Base-by-base conservation (phyloP, 345 rosid species). In the Hibiscus syriacus region DNA sequence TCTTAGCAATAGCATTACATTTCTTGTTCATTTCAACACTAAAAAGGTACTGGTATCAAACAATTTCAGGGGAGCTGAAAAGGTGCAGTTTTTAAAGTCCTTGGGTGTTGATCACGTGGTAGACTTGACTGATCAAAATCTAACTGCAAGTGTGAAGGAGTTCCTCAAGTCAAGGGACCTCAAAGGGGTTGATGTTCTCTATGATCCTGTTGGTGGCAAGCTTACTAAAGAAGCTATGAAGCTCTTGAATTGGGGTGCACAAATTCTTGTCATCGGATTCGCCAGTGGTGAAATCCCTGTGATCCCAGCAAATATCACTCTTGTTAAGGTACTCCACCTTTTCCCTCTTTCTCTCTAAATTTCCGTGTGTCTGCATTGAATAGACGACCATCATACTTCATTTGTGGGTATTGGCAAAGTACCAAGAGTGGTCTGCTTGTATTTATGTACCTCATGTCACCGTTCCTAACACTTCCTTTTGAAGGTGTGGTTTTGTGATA, bases 211-310 rank as follows among this genome's bases (percentile, higher is more conserved):
- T 17, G 96, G 96, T 67, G 93, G 98, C 66, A 86, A 87, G 79
- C 86, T 86, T 41, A 76, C 85, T 20, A 89, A n/a, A 73, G 92
- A 91, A 46, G 49, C 82, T 41, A 72, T 91, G 90, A 89, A 84
- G 87, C 90, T 91, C 70, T 77, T 94, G 73, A 91, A 82, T 22
- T 91, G 97, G 96, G 92, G 99, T 72, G 97, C 97, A 64, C 92
- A 91, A 45, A 91, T 94, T 74, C 80, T 91, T 43, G 85, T 89
- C 39, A 91, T 91, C 13, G 99, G 96, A 26, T 94, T 94, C 70
- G 99, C 96, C 6, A 89, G 98, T 71, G 97, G 98, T 3, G 96
- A 91, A n/a, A 12, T 91, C 71, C 98, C 96, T 1, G 64, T 87
- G 36, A 87, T 91, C 74, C 95, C 96, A 6, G 90, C 89, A 55